Conservation (phyloP, 2,329 filamentous ascomycete genomes). For the Colletotrichum costaricense region DNA sequence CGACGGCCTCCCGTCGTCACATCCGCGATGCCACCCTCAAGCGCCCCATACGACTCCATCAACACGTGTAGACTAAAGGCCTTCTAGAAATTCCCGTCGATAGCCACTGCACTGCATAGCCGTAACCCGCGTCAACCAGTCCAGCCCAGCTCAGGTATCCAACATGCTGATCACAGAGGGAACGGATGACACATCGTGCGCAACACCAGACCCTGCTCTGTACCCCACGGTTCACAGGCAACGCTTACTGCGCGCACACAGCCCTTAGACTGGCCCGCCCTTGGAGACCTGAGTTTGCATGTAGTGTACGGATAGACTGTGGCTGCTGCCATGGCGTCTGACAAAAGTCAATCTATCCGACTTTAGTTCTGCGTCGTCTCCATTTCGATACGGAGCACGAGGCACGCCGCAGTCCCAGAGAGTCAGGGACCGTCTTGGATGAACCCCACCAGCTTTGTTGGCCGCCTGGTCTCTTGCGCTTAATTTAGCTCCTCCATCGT, state of each 20-base stretch:
- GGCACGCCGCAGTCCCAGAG: slow-evolving; percentile 16
- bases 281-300: neutral
- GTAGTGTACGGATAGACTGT: neutral
- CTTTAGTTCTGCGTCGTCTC: slow-evolving; percentile 1
- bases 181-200: slow-evolving; percentile 29
- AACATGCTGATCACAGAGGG: neutral
- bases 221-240: slow-evolving; percentile 25
- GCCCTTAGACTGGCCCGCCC: slow-evolving; percentile 11
- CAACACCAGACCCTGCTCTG: slow-evolving; percentile 1
- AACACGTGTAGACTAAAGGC: neutral
- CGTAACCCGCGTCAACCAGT: slow-evolving; percentile 4
- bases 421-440: neutral
- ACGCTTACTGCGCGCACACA: slow-evolving; percentile 14
- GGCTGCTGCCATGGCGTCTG: neutral
- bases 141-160: neutral
- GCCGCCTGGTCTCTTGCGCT: slow-evolving; percentile 1
- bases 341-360: slow-evolving; percentile 17
- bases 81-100: slow-evolving; percentile 2
- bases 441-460: slow-evolving; percentile 7
- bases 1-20: slow-evolving; percentile 14
- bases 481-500: slow-evolving; percentile 24
- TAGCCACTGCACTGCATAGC: slow-evolving; percentile 5
- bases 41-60: slow-evolving; percentile 6
- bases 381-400: slow-evolving; percentile 23
- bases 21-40: slow-evolving; percentile 21